These are phyloP conservation scores for Erodium moschatum DNA, from an alignment of 441 rosid genomes.

Conservation along the genomic window DNA sequence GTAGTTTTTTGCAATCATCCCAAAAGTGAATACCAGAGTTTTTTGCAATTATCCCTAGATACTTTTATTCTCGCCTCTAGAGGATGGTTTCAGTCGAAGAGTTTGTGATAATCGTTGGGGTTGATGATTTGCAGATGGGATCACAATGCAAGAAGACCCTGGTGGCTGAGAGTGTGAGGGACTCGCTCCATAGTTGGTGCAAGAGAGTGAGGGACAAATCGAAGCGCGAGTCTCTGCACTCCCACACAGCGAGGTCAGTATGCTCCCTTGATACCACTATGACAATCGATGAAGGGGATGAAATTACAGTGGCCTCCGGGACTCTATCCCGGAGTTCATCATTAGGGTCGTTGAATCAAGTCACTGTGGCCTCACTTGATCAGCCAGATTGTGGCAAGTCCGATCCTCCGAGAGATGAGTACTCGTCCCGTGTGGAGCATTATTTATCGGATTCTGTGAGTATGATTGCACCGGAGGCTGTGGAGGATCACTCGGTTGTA, in stretches of 20 bases:
- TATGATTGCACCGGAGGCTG: constrained; percentile 29
- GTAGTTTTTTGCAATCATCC: too few relatives aligned
- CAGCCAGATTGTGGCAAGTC: constrained; percentile 27
- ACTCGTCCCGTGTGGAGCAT: constrained; percentile 48
- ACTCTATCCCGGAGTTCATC: constrained; percentile 66
- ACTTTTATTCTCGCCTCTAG: too few relatives aligned
- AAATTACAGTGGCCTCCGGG: constrained; percentile 61
- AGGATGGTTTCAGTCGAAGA: not conserved
- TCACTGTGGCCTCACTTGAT: too few relatives aligned
- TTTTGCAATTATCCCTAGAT: too few relatives aligned
- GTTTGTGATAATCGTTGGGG: not conserved
- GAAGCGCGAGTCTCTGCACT: constrained; percentile 41
- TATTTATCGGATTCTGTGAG: constrained; percentile 47
- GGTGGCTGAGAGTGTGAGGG: constrained; percentile 76
- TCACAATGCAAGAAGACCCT: constrained; percentile 67
- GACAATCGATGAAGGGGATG: constrained; percentile 58
- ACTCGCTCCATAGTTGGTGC: constrained; percentile 91
- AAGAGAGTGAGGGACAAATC: constrained; percentile 72
- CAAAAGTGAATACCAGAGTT: too few relatives aligned
- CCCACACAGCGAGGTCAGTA: constrained; percentile 54
- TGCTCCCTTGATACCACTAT: constrained; percentile 61
- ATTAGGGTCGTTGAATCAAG: constrained; percentile 14
- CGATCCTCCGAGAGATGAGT: constrained; percentile 28
- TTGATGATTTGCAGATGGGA: constrained; percentile 54
- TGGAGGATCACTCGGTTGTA: constrained; percentile 22